Evolutionary conservation across 2,329 filamentous ascomycete genomes (phyloP).

Genomic region (Colletotrichum simmondsii): DNA sequence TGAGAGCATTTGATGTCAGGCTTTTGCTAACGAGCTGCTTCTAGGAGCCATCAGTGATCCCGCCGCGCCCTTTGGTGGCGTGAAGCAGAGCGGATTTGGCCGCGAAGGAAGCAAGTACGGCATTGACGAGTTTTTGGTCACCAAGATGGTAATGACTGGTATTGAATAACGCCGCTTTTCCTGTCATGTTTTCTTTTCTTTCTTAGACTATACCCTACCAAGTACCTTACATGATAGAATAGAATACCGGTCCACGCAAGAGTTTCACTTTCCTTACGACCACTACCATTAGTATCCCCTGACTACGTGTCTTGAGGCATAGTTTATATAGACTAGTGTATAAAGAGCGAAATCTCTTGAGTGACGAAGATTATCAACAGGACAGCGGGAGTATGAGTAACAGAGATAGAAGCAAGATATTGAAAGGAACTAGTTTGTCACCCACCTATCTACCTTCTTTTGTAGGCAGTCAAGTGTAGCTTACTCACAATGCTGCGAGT

Average conservation of each 20-base stretch:
- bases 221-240: no score
- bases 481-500: background rate
- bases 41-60: conserved; percentile 46
- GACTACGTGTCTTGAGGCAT: no score
- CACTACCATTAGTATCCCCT: no score
- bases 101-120: conserved; percentile 55
- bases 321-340: no score
- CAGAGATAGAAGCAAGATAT: no score
- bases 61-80: conserved; percentile 56
- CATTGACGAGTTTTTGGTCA: conserved; percentile 34
- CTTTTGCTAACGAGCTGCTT: background rate
- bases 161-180: conserved; percentile 10
- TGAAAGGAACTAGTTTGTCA: no score
- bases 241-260: no score
- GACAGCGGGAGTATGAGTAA: no score
- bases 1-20: rapidly evolving
- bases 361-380: no score
- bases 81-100: conserved; percentile 61
- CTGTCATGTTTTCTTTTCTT: background rate
- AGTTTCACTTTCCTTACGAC: no score
- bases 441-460: no score
- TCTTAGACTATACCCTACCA: background rate
- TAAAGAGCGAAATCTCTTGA: no score
- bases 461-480: background rate
- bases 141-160: conserved; percentile 35